Evolutionary conservation across 306 rosid genomes (phyloP).

Genomic region (Herpetospermum pedunculosum): DNA sequence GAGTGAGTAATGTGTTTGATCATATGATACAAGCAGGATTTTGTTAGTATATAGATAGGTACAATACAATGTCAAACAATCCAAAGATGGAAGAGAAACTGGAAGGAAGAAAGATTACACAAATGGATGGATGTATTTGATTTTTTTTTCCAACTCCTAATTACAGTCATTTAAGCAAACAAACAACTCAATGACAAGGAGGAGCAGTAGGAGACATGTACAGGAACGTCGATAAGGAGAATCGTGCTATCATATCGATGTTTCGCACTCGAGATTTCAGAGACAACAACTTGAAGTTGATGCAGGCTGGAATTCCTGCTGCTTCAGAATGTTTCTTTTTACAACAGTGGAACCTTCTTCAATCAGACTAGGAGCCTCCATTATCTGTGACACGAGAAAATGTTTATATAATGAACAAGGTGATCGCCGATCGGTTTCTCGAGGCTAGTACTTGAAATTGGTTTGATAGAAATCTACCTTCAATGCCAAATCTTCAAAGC

Average conservation of each 20-base stretch:
- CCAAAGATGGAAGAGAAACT: not conserved
- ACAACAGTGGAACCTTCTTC: conserved; percentile 65
- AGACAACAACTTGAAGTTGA: conserved; percentile 47
- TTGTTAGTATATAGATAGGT: conserved; percentile 4
- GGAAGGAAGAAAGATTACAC: not conserved
- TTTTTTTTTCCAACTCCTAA: not conserved
- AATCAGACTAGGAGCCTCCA: conserved; percentile 85
- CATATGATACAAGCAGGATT: not conserved
- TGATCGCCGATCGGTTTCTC: not conserved
- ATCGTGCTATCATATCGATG: conserved; percentile 14
- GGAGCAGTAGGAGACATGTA: conserved; percentile 23
- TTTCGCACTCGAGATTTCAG: conserved; percentile 17
- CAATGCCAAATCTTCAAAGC: conserved; percentile 79
- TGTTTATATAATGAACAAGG: too few species aligned
- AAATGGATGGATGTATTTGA: not conserved
- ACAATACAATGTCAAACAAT: conserved; percentile 8
- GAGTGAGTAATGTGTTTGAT: not conserved
- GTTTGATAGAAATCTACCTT: conserved; percentile 38
- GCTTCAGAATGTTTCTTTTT: conserved; percentile 60
- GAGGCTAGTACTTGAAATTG: not conserved
- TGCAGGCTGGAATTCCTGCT: conserved; percentile 36
- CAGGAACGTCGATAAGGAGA: conserved; percentile 24
- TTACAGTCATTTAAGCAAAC: conserved; percentile 6
- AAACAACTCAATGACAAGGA: not conserved
- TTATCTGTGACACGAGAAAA: conserved; percentile 35